These are phyloP conservation scores for Torrubiella hemipterigena DNA, from an alignment of 2,329 filamentous ascomycete species.

Conservation along the genomic window DNA sequence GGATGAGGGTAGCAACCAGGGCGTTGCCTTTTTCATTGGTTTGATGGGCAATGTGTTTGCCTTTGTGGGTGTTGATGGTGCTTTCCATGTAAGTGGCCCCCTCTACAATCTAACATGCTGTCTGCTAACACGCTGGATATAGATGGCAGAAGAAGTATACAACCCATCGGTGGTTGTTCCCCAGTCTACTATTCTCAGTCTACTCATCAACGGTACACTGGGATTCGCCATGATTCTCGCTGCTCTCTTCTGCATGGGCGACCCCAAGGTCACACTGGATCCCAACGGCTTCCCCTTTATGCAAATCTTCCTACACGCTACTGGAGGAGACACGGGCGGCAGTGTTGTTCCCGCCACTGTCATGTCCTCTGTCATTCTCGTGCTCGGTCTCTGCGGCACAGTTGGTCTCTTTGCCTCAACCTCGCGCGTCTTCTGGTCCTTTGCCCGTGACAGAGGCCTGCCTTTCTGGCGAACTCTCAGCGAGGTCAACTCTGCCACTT, in stretches of 20 bases:
- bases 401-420: constrained; percentile 44
- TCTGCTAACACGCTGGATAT: too few species aligned
- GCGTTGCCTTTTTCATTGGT: constrained; percentile 5
- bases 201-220: constrained; percentile 36
- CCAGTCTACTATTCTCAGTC: constrained; percentile 32
- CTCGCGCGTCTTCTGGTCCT: constrained; percentile 44
- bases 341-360: constrained; percentile 36
- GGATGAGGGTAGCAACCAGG: too few species aligned
- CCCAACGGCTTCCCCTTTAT: constrained; percentile 45
- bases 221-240: constrained; percentile 43
- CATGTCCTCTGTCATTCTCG: constrained; percentile 35
- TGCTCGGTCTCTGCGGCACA: constrained; percentile 35
- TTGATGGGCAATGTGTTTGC: constrained; percentile 5
- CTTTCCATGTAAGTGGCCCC: constrained; percentile 3
- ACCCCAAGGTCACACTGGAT: constrained; percentile 28
- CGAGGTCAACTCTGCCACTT: constrained; percentile 9
- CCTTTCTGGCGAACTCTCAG: constrained; percentile 15
- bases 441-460: constrained; percentile 21
- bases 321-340: constrained; percentile 28
- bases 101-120: too few species aligned
- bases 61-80: constrained; percentile 3
- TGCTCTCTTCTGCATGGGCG: constrained; percentile 39
- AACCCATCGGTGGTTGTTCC: constrained; percentile 38
- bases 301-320: constrained; percentile 40
- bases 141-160: constrained; percentile 32